phyloP scores from a whole-genome alignment of 352 stramenopile species.

The Phytopythium helicoides region DNA sequence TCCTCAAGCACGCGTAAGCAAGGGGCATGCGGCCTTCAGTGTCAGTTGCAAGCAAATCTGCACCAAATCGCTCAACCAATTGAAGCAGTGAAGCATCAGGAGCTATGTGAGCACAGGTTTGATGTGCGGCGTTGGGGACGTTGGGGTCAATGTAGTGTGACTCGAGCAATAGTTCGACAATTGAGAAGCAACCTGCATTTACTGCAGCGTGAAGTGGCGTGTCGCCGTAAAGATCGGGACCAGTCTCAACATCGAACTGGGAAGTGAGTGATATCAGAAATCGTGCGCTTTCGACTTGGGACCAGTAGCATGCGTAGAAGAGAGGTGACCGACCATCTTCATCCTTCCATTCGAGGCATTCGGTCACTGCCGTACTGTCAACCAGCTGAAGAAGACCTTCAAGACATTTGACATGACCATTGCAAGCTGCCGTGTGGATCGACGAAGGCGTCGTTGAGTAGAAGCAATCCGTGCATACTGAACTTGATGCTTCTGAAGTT shows the following conservation, averaged over 20 bases:
- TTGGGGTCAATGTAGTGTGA: slow-evolving; percentile 36
- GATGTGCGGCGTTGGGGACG: slow-evolving; percentile 32
- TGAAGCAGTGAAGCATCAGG: slow-evolving; percentile 28
- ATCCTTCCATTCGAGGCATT: slow-evolving; percentile 48
- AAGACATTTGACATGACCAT: slow-evolving; percentile 51
- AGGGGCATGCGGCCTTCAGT: slow-evolving; percentile 57
- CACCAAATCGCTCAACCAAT: slow-evolving; percentile 34
- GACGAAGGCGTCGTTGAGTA: slow-evolving; percentile 50
- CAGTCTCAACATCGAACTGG: slow-evolving; percentile 1
- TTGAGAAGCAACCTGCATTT: slow-evolving; percentile 24
- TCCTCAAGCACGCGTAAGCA: slow-evolving; percentile 52
- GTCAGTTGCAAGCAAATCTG: slow-evolving; percentile 57
- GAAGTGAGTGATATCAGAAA: slow-evolving; percentile 22
- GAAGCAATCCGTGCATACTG: slow-evolving; percentile 54
- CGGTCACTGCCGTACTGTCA: slow-evolving; percentile 2
- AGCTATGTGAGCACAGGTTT: slow-evolving; percentile 45
- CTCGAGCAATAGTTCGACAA: slow-evolving; percentile 38
- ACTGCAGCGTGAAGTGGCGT: slow-evolving; percentile 61
- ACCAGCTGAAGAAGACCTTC: slow-evolving; percentile 29
- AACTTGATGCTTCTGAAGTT: not conserved
- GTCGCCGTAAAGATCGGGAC: slow-evolving; percentile 49
- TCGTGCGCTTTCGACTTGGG: slow-evolving; percentile 38
- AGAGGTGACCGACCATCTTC: slow-evolving; percentile 62
- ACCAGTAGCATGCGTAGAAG: slow-evolving; percentile 71
- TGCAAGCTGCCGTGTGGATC: slow-evolving; percentile 53